phyloP scores from a whole-genome alignment of 2,329 filamentous ascomycete species.

The Fusarium udum region DNA sequence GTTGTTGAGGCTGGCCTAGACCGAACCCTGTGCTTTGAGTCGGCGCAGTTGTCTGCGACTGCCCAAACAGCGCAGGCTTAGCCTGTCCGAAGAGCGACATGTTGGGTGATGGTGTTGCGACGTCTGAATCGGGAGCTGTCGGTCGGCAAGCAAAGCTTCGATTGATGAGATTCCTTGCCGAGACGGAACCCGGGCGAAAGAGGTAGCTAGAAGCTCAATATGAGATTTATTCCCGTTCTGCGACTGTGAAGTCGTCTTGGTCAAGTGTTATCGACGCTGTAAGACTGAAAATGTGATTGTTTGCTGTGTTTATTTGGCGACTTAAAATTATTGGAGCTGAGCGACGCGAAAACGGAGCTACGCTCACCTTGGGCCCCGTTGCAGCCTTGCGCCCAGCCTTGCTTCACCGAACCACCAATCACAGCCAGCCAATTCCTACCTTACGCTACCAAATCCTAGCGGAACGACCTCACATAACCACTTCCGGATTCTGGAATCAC shows the following conservation, averaged over 20 bases:
- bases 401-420: constrained; percentile 49
- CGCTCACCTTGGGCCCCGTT: constrained; percentile 13
- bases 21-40: constrained; percentile 30
- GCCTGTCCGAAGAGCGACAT: constrained; percentile 55
- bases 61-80: constrained; percentile 52
- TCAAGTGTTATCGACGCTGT: not conserved
- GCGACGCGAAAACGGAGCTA: constrained; percentile 45
- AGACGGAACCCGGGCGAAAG: constrained; percentile 3
- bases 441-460: constrained; percentile 51
- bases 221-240: not conserved
- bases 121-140: constrained; percentile 19
- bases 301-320: constrained; percentile 38
- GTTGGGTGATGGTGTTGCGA: constrained; percentile 33
- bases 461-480: constrained; percentile 42
- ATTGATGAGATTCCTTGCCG: constrained; percentile 14
- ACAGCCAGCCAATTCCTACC: constrained; percentile 52
- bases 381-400: constrained; percentile 44
- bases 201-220: not conserved
- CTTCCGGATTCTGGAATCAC: constrained; percentile 43
- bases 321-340: constrained; percentile 44
- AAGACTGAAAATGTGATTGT: constrained; percentile 30
- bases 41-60: constrained; percentile 49
- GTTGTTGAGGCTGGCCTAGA: constrained; percentile 46
- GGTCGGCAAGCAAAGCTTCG: constrained; percentile 28
- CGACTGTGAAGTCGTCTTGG: not conserved